These are phyloP conservation scores for Aspergillus avenaceus DNA, from an alignment of 495 filamentous ascomycete species.

Conservation along the genomic window DNA sequence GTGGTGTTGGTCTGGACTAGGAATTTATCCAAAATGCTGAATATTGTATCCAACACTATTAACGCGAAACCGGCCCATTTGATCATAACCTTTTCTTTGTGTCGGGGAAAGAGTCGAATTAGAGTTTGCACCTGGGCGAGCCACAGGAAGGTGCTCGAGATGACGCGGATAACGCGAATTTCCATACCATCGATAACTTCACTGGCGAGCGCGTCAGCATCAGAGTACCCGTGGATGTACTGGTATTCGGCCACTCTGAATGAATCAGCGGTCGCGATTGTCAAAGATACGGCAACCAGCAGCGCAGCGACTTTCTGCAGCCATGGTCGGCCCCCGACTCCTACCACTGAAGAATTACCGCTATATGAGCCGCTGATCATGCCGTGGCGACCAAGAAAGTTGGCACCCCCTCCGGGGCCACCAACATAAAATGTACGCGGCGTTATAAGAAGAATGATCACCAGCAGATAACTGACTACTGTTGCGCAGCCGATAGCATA, in stretches of 20 bases:
- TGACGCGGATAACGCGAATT: conserved; percentile 80
- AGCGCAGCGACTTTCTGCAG: conserved; percentile 92
- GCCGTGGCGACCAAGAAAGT: conserved; percentile 75
- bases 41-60: conserved; percentile 84
- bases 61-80: conserved; percentile 97
- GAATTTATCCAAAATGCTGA: conserved; percentile 86
- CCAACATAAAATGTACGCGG: conserved; percentile 84
- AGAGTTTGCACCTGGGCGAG: conserved; percentile 95
- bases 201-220: conserved; percentile 67
- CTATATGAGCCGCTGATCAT: conserved; percentile 75
- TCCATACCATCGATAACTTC: conserved; percentile 77
- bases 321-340: conserved; percentile 91
- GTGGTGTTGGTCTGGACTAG: conserved; percentile 52
- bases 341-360: conserved; percentile 65
- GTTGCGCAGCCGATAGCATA: conserved; percentile 90
- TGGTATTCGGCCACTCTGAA: conserved; percentile 77
- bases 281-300: conserved; percentile 84
- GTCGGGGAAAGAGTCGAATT: conserved; percentile 90
- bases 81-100: conserved; percentile 96
- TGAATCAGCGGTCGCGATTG: conserved; percentile 86
- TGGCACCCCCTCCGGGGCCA: conserved; percentile 59
- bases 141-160: conserved; percentile 95
- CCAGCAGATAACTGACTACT: conserved; percentile 86
- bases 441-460: conserved; percentile 91
- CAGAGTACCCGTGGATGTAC: conserved; percentile 66